These are phyloP conservation scores for Trapa bicornis DNA, from an alignment of 345 rosid genomes.

Conservation along the genomic window DNA sequence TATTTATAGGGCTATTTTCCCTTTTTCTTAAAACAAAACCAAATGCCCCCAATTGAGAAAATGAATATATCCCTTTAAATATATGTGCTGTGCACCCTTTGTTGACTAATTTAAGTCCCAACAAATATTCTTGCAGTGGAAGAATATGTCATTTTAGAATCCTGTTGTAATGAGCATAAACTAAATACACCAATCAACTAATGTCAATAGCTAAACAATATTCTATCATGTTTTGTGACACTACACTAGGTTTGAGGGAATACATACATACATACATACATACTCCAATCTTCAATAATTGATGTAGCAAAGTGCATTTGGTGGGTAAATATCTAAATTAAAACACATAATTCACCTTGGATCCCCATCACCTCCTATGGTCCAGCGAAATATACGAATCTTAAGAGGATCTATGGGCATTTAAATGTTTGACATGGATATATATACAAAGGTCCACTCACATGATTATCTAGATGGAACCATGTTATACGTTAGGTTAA, in stretches of 20 bases:
- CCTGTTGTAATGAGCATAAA: too few species aligned
- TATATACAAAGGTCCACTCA: too few species aligned
- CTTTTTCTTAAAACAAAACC: background rate
- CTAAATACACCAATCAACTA: too few species aligned
- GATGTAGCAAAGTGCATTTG: background rate
- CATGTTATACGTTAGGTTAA: too few species aligned
- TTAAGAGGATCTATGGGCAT: background rate
- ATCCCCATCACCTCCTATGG: background rate
- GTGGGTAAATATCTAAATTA: background rate
- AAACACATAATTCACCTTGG: background rate
- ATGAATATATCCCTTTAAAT: background rate
- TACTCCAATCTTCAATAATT: background rate
- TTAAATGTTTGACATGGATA: background rate
- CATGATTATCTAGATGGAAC: too few species aligned
- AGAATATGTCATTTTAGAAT: too few species aligned
- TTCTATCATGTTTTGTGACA: too few species aligned
- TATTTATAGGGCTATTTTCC: background rate
- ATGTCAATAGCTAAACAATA: too few species aligned
- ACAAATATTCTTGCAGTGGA: too few species aligned
- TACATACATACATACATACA: background rate
- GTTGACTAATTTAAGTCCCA: too few species aligned
- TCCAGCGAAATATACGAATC: background rate
- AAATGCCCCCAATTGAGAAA: background rate
- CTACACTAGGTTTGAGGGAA: too few species aligned
- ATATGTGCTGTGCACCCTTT: too few species aligned